Evolutionary conservation across 75 land plant species (phyloP), one percentile per base, ranked within the genome.

Genomic region (Selaginella moellendorffii): DNA sequence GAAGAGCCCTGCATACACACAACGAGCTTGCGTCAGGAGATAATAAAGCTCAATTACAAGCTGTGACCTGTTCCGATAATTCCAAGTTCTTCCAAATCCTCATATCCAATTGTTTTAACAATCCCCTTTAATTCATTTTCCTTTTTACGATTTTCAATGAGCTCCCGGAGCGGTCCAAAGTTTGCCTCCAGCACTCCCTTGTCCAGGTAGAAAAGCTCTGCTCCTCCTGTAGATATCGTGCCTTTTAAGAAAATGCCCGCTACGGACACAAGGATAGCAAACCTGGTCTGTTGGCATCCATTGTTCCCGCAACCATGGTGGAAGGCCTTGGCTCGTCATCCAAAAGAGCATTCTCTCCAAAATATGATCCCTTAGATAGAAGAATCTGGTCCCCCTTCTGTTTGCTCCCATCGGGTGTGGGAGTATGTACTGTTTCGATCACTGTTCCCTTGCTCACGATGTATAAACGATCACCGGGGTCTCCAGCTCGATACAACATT

Each of bases 331-430:
- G 74, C 53, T 71, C 74, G 65, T 27, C 68, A 19, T 66, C 53
- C 53, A 71, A 14, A 36, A 71, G 74, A 66, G 74, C 74, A 71
- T 71, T 36, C 54, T 71, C 74, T 31, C 74, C 74, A 54, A 71
- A 71, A 53, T 27, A 30, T 24, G 74, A 54, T 24, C 69, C 74
- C 20, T 71, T 71, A 42, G 31, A 52, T 10, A 71, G 28, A 27
- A 71, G 27, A 21, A 65, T 1, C 31, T 65, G 66, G 26, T 70
- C 72, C 31, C 65, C 72, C 54, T 63, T 70, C 46, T 36, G 46
- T 36, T 36, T 36, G 14, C 46, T 36, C 0, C 31, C 29, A 27
- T 66, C 61, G 17, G 54, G 46, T 19, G 61, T 12, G 2, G 30
- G 19, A 2, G 27, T 26, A 2, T 26, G n/a, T 23, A 31, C 54